These are phyloP conservation scores for Fusarium graminum DNA, from an alignment of 2,329 filamentous ascomycete genomes.

Conservation along the genomic window DNA sequence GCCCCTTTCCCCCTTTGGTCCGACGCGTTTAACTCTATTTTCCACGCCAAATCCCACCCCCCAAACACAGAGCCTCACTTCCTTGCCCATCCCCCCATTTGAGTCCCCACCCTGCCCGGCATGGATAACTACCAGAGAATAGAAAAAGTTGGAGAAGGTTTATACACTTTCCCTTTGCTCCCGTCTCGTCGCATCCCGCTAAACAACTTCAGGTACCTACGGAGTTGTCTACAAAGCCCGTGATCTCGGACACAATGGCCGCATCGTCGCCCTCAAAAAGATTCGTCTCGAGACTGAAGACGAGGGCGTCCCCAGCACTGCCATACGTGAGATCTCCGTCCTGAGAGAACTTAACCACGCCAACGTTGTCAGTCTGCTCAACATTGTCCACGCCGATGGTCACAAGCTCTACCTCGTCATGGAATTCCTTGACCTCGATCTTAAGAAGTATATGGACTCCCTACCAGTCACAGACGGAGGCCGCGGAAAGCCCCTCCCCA, in stretches of 20 bases:
- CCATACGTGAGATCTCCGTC: conserved; percentile 93
- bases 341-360: conserved; percentile 94
- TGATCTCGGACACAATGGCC: conserved; percentile 83
- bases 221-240: conserved; percentile 95
- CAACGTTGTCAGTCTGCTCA: conserved; percentile 87
- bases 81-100: conserved; percentile 2
- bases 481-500: conserved; percentile 85
- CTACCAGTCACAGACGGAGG: conserved; percentile 87
- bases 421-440: conserved; percentile 89
- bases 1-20: background rate
- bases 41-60: background rate
- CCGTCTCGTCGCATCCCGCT: background rate
- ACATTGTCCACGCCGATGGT: conserved; percentile 94
- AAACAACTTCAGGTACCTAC: conserved; percentile 78
- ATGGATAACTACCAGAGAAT: conserved; percentile 99
- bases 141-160: conserved; percentile 96
- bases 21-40: conserved; percentile 21
- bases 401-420: conserved; percentile 96
- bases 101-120: conserved; percentile 26
- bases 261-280: conserved; percentile 94
- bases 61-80: conserved; percentile 15
- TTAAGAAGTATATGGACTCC: conserved; percentile 97
- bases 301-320: conserved; percentile 91
- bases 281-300: conserved; percentile 95
- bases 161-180: background rate